Conservation (phyloP, 2,329 filamentous ascomycete species). For the Talaromyces sp. region DNA sequence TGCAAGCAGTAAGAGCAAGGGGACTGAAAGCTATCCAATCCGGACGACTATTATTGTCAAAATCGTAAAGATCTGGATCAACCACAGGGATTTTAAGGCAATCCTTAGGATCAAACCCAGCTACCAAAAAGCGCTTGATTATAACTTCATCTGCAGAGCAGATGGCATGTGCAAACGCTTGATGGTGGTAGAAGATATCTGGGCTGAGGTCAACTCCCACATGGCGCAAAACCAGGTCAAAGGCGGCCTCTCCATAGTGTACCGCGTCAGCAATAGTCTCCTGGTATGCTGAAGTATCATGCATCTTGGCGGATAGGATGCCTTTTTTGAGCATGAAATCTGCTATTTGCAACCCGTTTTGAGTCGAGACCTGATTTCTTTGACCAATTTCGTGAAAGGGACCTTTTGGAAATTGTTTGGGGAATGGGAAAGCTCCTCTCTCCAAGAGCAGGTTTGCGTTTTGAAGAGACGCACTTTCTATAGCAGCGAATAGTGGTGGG, state of each 20-base stretch:
- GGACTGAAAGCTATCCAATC: too few species aligned
- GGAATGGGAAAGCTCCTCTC: not conserved
- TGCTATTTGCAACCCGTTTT: not conserved
- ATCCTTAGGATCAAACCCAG: not conserved
- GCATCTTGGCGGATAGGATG: not conserved
- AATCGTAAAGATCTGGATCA: not conserved
- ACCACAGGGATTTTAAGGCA: not conserved
- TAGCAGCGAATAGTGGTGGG: not conserved
- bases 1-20: not conserved
- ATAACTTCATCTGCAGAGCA: not conserved
- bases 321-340: not conserved
- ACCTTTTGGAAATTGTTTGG: not conserved
- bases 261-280: not conserved
- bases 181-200: not conserved
- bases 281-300: not conserved
- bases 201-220: not conserved
- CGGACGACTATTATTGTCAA: too few species aligned
- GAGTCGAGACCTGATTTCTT: not conserved
- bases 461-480: not conserved
- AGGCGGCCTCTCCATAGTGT: not conserved
- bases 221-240: not conserved
- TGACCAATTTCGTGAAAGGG: not conserved
- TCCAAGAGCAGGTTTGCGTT: not conserved
- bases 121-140: not conserved
- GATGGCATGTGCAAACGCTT: not conserved